phyloP scores from a whole-genome alignment of 164 flowering plant genomes.

The Tinospora cordifolia region DNA sequence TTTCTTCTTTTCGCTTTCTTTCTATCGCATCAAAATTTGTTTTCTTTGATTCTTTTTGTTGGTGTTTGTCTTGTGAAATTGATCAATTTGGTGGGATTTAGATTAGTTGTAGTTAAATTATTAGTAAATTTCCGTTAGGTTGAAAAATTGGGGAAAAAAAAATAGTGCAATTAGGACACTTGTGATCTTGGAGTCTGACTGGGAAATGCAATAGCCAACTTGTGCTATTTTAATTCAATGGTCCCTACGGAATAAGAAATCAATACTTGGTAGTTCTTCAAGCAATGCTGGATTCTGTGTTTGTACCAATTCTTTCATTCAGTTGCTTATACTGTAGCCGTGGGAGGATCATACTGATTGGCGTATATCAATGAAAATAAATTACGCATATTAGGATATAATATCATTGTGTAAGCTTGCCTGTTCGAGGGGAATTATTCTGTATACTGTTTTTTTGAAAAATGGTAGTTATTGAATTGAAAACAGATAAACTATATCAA shows the following conservation, averaged over 20 bases:
- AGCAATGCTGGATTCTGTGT: too few relatives aligned
- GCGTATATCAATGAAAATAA: too few relatives aligned
- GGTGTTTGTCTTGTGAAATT: not conserved
- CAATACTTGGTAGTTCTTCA: not conserved
- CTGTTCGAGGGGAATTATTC: too few relatives aligned
- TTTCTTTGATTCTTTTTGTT: not conserved
- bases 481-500: too few relatives aligned
- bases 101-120: not conserved
- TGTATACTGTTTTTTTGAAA: too few relatives aligned
- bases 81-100: not conserved
- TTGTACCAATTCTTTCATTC: too few relatives aligned
- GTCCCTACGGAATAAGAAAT: not conserved
- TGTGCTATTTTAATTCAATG: too few relatives aligned
- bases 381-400: too few relatives aligned
- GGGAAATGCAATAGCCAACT: not conserved
- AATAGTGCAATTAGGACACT: not conserved
- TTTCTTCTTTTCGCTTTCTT: not conserved
- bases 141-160: not conserved
- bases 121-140: not conserved
- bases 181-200: not conserved
- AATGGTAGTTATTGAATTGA: too few relatives aligned
- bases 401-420: too few relatives aligned
- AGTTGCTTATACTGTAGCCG: too few relatives aligned
- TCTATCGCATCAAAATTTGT: not conserved
- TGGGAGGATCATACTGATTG: too few relatives aligned